Evolutionary conservation across 2,329 filamentous ascomycete species (phyloP).

Genomic region (Magnaporthiopsis incrustans): DNA sequence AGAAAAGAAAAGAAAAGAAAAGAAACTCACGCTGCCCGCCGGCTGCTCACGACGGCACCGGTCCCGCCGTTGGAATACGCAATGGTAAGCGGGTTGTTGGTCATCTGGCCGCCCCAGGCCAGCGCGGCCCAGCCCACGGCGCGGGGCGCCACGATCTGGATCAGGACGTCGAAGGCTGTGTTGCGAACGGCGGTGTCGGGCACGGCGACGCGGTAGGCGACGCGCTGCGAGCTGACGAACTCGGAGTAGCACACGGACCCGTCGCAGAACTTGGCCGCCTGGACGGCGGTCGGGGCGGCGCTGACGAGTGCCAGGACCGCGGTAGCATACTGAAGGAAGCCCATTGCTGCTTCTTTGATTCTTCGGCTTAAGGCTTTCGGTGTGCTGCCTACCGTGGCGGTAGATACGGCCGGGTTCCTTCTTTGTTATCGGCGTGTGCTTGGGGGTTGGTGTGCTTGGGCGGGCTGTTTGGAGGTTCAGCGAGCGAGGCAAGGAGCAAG

Average conservation of each 20-base stretch:
- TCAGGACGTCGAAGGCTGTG: conserved; percentile 26
- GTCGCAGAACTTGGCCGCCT: conserved; percentile 21
- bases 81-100: conserved; percentile 31
- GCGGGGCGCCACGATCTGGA: conserved; percentile 31
- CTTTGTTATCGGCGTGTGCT: not conserved
- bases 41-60: conserved; percentile 26
- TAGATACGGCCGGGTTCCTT: too few species aligned
- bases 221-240: conserved; percentile 17
- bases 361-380: too few species aligned
- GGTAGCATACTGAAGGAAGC: conserved; percentile 14
- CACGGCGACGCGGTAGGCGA: conserved; percentile 21
- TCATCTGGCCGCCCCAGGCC: conserved; percentile 33
- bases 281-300: conserved; percentile 7
- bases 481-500: too few species aligned
- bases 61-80: conserved; percentile 29
- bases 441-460: too few species aligned
- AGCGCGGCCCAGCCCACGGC: conserved; percentile 32
- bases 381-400: too few species aligned
- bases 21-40: conserved; percentile 25
- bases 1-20: too few species aligned
- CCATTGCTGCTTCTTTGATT: conserved; percentile 12
- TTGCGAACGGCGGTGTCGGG: conserved; percentile 20
- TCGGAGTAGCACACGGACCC: conserved; percentile 22
- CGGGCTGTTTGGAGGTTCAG: too few species aligned
- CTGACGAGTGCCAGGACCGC: conserved; percentile 13